Percentiles rank a stretch among this genome's conserved stretches.
Evolutionary conservation across 352 stramenopile genomes (phyloP).

Genomic region (Globisporangium acanthophoron): DNA sequence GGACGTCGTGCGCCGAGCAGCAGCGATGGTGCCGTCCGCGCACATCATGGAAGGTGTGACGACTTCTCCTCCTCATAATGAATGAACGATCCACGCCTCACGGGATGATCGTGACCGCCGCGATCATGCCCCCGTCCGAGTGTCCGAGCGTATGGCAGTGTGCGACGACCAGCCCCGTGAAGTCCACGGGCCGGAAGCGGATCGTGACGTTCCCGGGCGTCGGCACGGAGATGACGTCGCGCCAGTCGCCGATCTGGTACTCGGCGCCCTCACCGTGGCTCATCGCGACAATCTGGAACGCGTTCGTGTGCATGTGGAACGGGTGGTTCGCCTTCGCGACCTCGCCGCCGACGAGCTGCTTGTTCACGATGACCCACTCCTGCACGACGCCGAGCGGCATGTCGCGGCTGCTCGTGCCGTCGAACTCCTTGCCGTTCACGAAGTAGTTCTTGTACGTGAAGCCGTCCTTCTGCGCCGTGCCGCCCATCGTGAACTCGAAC

Average conservation of each 20-base stretch:
- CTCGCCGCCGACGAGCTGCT: constrained; percentile 31
- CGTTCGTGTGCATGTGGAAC: constrained; percentile 84
- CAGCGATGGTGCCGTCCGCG: too few species aligned
- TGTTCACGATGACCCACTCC: constrained; percentile 74
- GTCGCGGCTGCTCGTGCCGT: constrained; percentile 33
- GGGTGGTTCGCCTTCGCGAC: constrained; percentile 66
- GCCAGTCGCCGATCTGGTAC: constrained; percentile 75
- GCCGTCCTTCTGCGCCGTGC: constrained; percentile 38
- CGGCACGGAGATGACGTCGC: constrained; percentile 72
- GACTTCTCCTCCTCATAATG: not conserved
- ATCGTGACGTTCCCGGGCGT: constrained; percentile 79
- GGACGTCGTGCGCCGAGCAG: not conserved
- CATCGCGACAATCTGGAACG: constrained; percentile 76
- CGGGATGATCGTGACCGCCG: constrained; percentile 41
- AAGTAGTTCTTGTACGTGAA: constrained; percentile 72
- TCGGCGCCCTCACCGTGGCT: constrained; percentile 60
- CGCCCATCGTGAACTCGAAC: constrained; percentile 58
- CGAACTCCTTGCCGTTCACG: constrained; percentile 62
- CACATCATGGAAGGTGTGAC: not conserved
- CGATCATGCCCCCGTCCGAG: constrained; percentile 78
- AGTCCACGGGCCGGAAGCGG: constrained; percentile 67
- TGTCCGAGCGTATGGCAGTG: constrained; percentile 83
- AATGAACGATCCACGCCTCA: not conserved
- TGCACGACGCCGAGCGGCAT: constrained; percentile 56
- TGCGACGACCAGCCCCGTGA: constrained; percentile 46